Percentiles rank a stretch among this genome's conserved stretches.
phyloP scores from a whole-genome alignment of 345 rosid species.

The rapeseed (Brassica napus) region Da-Ae NC_063440.1:3025001-3025500 shows the following conservation, averaged over 20 bases:
- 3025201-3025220: background rate
- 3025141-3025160: no score
- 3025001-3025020: no score
- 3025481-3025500: constrained; percentile 31
- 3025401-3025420: constrained; percentile 22
- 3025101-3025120: no score
- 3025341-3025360: background rate
- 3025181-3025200: background rate
- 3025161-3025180: no score
- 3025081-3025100: no score
- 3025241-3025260: constrained; percentile 1
- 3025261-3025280: constrained; percentile 20
- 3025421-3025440: constrained; percentile 4
- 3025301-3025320: constrained; percentile 26
- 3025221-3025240: background rate
- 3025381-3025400: constrained; percentile 28
- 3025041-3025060: no score
- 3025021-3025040: no score
- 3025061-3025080: no score
- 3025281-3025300: background rate
- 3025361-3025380: constrained; percentile 40
- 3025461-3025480: background rate
- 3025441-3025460: constrained; percentile 37
- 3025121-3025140: no score
- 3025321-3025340: background rate